Percentiles rank a stretch among this genome's conserved stretches.
These are phyloP conservation scores for Hortaea werneckii DNA, from an alignment of 2,329 filamentous ascomycete species.

Conservation along the genomic window DNA sequence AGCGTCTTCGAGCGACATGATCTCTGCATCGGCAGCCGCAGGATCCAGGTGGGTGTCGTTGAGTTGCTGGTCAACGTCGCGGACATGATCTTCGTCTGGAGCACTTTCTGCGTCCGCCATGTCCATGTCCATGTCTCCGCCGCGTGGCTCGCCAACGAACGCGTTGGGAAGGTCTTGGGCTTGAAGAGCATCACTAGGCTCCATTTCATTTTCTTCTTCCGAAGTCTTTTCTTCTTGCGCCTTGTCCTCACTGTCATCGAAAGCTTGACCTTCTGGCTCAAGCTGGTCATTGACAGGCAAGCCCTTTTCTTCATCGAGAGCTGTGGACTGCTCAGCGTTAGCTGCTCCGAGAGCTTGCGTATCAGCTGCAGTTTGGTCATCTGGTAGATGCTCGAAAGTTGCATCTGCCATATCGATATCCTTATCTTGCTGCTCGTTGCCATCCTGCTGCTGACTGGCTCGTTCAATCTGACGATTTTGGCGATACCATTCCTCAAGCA, in stretches of 20 bases:
- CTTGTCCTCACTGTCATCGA: conserved; percentile 26
- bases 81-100: conserved; percentile 27
- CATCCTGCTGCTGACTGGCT: conserved; percentile 34
- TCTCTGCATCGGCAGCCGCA: conserved; percentile 8
- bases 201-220: conserved; percentile 9
- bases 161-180: conserved; percentile 29
- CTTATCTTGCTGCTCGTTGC: conserved; percentile 37
- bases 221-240: conserved; percentile 7
- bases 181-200: conserved; percentile 10
- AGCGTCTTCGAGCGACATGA: conserved; percentile 40
- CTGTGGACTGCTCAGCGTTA: conserved; percentile 73
- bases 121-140: conserved; percentile 28
- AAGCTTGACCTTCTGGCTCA: conserved; percentile 21
- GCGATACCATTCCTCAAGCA: conserved; percentile 84
- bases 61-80: conserved; percentile 49
- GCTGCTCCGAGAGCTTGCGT: conserved; percentile 85
- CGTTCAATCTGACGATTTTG: conserved; percentile 73
- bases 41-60: conserved; percentile 58
- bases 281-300: conserved; percentile 54
- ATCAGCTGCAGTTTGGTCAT: conserved; percentile 73
- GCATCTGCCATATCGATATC: conserved; percentile 52
- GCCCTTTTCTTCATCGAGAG: conserved; percentile 80
- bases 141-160: conserved; percentile 37
- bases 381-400: conserved; percentile 89
- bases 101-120: conserved; percentile 28